These are phyloP conservation scores for Penicillium expansum DNA, from an alignment of 2,329 filamentous ascomycete genomes.

Conservation along the genomic window DNA sequence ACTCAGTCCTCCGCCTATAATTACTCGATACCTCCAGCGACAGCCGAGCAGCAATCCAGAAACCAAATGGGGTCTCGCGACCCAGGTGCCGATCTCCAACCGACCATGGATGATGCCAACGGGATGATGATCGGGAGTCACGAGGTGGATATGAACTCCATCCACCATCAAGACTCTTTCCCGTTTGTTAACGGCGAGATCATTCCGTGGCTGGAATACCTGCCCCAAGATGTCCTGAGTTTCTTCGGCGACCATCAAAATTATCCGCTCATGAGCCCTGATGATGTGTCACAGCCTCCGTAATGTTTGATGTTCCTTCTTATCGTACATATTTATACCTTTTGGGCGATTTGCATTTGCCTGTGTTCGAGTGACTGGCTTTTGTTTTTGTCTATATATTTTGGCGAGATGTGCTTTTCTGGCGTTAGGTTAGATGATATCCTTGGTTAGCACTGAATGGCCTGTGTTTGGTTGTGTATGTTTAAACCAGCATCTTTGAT, in stretches of 20 bases:
- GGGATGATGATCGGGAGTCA: slow-evolving; percentile 71
- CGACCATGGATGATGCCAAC: slow-evolving; percentile 17
- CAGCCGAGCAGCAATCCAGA: slow-evolving; percentile 14
- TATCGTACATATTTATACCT: slow-evolving; percentile 19
- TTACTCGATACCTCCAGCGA: slow-evolving; percentile 23
- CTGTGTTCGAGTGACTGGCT: background rate
- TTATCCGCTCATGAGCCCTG: slow-evolving; percentile 34
- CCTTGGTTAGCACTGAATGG: background rate
- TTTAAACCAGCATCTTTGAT: background rate
- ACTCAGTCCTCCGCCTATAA: slow-evolving; percentile 21
- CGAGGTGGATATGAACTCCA: slow-evolving; percentile 69
- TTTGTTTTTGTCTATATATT: slow-evolving; percentile 1
- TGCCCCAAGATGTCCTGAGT: slow-evolving; percentile 64
- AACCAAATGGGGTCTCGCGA: slow-evolving; percentile 17
- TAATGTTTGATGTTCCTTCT: slow-evolving; percentile 13
- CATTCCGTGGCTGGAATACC: slow-evolving; percentile 71
- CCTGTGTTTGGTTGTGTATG: background rate
- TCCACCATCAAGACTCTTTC: slow-evolving; percentile 46
- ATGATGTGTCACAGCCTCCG: slow-evolving; percentile 25
- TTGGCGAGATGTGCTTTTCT: background rate
- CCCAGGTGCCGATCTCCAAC: slow-evolving; percentile 17
- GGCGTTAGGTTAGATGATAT: slow-evolving; percentile 3
- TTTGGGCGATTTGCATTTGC: slow-evolving; percentile 9
- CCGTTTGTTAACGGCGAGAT: slow-evolving; percentile 56
- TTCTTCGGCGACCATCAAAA: slow-evolving; percentile 48